Evolutionary conservation across 1,139 yeast genomes (phyloP), one percentile per base, ranked within the genome.

Genomic region (Yamadazyma trypodendri): DNA sequence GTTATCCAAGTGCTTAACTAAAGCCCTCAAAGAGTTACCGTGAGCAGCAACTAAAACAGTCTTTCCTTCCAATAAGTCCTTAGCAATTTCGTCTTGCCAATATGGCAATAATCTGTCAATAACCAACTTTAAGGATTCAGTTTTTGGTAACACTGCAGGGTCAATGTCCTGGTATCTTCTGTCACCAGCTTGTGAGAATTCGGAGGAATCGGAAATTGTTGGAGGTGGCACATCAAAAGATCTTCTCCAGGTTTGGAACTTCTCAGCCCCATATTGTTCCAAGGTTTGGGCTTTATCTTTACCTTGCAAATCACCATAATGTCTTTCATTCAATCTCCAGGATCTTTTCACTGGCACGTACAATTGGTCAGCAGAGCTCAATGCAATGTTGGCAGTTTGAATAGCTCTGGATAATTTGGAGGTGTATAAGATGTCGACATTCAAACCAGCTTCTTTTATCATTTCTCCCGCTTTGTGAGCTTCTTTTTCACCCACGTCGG

Each of bases 291-390:
- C 96, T 78, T 90, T 90, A 77, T 90, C 95, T 78, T 90, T 90
- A 65, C 98, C 98, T 75, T 92, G 97, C 60, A 92, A 79, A 55
- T 89, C 97, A 78, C 98, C 98, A 74, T 90, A 90, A 74, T 90
- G 97, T 77, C 97, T 92, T 77, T 90, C 98, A 73, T 90, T 90
- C 68, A 90, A 81, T 78, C 97, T 84, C 97, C 97, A 90, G 43
- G 90, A 77, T 77, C 97, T 86, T 73, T 84, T 82, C 60, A 87
- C 95, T 61, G 95, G 96, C 52, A 92, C 78, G 79, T 81, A 90
- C 58, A 87, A 74, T 64, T 90, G 89, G 69, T 88, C 97, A 47
- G 97, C 92, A 50, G 75, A 67, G 49, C 85, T 87, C 57, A 92
- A 77, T 46, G 97, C 97, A 67, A 90, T 81, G 84, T 92, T 84